These are phyloP conservation scores for Gossypium stocksii DNA, from an alignment of 345 rosid genomes.

Conservation along the genomic window DNA sequence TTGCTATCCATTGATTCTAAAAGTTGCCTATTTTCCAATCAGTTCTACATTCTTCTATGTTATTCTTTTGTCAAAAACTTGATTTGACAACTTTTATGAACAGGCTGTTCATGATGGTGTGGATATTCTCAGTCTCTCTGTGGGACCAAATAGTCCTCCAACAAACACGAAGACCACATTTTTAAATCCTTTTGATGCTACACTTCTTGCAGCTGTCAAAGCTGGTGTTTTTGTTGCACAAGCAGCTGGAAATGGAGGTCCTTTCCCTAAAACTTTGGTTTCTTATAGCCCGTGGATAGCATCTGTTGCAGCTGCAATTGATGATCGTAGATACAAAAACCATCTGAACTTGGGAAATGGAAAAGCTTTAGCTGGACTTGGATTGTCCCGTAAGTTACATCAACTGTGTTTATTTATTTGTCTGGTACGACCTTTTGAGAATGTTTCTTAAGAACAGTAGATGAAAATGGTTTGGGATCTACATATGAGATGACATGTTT, in stretches of 20 bases:
- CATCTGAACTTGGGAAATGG: conserved; percentile 86
- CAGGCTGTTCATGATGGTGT: conserved; percentile 99
- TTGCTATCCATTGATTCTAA: background rate
- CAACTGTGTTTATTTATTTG: background rate
- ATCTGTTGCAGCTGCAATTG: conserved; percentile 95
- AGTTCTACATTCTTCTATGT: background rate
- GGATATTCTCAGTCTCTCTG: conserved; percentile 91
- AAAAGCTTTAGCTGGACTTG: conserved; percentile 76
- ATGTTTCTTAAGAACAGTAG: background rate
- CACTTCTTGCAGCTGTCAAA: conserved; percentile 93
- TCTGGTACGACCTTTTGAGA: background rate
- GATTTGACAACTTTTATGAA: conserved; percentile 24
- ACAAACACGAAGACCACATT: conserved; percentile 80
- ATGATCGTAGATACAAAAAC: conserved; percentile 91
- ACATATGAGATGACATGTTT: background rate
- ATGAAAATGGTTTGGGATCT: background rate
- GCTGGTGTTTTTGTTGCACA: conserved; percentile 98
- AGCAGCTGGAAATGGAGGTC: conserved; percentile 98
- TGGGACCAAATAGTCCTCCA: conserved; percentile 96
- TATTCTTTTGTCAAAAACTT: conserved; percentile 1
- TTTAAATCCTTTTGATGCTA: conserved; percentile 91
- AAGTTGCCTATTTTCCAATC: background rate
- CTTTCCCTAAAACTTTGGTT: conserved; percentile 90
- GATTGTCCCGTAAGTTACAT: conserved; percentile 75
- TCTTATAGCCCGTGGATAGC: conserved; percentile 98